phyloP scores from a whole-genome alignment of 805 yeast genomes.

The Zygoascus biomembranicola region DNA sequence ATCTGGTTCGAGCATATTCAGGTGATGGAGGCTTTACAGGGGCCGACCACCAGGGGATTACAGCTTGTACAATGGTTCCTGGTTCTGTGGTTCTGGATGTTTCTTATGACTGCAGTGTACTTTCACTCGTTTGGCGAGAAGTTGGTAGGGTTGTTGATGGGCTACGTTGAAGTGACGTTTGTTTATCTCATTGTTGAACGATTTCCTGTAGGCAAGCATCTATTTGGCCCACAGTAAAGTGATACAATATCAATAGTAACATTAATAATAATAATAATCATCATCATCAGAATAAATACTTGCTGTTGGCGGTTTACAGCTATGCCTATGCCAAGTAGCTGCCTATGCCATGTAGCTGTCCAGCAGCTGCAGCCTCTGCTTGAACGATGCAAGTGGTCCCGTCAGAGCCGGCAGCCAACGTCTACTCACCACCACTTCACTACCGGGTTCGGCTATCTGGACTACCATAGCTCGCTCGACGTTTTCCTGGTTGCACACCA shows the following conservation, averaged over 20 bases:
- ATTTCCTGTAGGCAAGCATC: neutral
- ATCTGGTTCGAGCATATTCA: constrained; percentile 50
- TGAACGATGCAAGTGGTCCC: neutral
- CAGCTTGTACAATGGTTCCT: constrained; percentile 31
- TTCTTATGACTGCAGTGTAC: constrained; percentile 71
- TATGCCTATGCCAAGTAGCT: neutral
- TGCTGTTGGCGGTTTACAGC: neutral
- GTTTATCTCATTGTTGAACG: constrained; percentile 32
- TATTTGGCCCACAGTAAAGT: neutral
- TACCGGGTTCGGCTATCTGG: neutral
- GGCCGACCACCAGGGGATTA: constrained; percentile 12
- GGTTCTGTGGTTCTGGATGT: constrained; percentile 75
- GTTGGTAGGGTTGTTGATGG: constrained; percentile 58
- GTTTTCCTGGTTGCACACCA: constrained; percentile 7
- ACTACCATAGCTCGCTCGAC: constrained; percentile 1
- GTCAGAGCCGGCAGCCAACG: neutral
- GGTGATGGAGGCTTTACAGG: neutral
- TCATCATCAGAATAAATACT: neutral
- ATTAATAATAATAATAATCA: neutral
- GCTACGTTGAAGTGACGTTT: constrained; percentile 41
- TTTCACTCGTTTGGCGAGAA: constrained; percentile 80
- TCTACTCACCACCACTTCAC: neutral
- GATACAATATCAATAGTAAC: neutral
- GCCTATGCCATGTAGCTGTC: neutral
- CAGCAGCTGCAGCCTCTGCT: neutral